Evolutionary conservation across 2,329 filamentous ascomycete species (phyloP).

Genomic region (Alternaria brassicae): DNA sequence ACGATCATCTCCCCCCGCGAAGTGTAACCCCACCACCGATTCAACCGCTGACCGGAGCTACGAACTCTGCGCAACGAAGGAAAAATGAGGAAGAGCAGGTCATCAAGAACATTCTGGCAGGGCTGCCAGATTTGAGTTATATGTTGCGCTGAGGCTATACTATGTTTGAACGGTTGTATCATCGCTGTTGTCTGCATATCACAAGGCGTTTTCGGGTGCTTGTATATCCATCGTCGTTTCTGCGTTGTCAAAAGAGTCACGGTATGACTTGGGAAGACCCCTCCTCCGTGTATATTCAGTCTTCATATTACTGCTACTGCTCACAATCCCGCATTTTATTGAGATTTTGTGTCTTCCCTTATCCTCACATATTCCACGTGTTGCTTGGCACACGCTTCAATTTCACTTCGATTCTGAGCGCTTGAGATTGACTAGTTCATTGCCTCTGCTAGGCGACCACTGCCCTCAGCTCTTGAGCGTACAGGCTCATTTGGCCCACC

Average conservation of each 20-base stretch:
- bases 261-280: not conserved
- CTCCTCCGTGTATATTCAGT: not conserved
- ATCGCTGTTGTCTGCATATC: not conserved
- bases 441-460: not conserved
- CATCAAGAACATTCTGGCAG: constrained; percentile 33
- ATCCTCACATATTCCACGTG: not conserved
- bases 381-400: not conserved
- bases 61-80: constrained; percentile 31
- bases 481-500: not conserved
- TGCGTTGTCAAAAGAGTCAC: not conserved
- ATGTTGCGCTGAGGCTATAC: constrained; percentile 31
- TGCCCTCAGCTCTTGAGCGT: not conserved
- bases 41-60: constrained; percentile 36
- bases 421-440: not conserved
- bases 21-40: constrained; percentile 22
- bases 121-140: constrained; percentile 43
- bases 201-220: not conserved
- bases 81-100: constrained; percentile 42
- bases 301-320: not conserved
- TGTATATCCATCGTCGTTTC: not conserved
- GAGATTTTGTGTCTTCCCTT: not conserved
- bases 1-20: constrained; percentile 32
- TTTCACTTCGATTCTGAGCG: not conserved
- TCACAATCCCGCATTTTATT: not conserved
- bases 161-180: not conserved